Evolutionary conservation across 805 yeast species (phyloP).

Genomic region (Saccharomycopsis oosterbeekiorum): DNA sequence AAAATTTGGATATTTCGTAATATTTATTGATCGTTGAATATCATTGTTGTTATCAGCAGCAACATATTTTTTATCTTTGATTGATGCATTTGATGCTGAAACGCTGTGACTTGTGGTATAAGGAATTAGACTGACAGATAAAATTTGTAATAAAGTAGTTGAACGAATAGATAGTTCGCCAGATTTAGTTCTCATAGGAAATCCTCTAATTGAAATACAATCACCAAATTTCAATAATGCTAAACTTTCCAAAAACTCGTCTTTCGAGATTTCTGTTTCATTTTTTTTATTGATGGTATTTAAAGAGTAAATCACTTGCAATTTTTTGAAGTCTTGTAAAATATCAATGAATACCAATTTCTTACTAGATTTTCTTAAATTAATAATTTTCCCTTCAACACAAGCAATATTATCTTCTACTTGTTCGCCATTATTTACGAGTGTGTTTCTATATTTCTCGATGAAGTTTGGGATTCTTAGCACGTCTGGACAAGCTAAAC

Average conservation of each 20-base stretch:
- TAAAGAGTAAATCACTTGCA: constrained; percentile 46
- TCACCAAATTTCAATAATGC: constrained; percentile 60
- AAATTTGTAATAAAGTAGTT: constrained; percentile 27
- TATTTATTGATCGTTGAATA: not conserved
- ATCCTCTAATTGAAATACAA: constrained; percentile 52
- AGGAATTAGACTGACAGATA: constrained; percentile 62
- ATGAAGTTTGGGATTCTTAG: constrained; percentile 34
- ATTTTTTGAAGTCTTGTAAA: constrained; percentile 43
- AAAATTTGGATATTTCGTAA: constrained; percentile 11
- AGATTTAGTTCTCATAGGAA: constrained; percentile 63
- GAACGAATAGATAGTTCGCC: constrained; percentile 72
- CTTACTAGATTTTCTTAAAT: constrained; percentile 57
- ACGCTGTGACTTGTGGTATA: not conserved
- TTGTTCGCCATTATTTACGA: constrained; percentile 19
- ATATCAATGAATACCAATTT: constrained; percentile 63
- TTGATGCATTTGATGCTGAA: not conserved
- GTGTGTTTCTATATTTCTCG: constrained; percentile 21
- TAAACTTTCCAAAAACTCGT: constrained; percentile 23
- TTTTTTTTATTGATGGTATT: constrained; percentile 12
- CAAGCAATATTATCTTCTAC: constrained; percentile 22
- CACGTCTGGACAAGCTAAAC: not conserved
- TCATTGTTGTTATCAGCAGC: not conserved
- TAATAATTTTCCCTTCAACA: constrained; percentile 45
- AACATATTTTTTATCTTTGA: no score
- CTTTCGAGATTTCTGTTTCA: not conserved